These are phyloP conservation scores for Ricinus communis DNA, from an alignment of 345 rosid species.

Conservation along the genomic window DNA sequence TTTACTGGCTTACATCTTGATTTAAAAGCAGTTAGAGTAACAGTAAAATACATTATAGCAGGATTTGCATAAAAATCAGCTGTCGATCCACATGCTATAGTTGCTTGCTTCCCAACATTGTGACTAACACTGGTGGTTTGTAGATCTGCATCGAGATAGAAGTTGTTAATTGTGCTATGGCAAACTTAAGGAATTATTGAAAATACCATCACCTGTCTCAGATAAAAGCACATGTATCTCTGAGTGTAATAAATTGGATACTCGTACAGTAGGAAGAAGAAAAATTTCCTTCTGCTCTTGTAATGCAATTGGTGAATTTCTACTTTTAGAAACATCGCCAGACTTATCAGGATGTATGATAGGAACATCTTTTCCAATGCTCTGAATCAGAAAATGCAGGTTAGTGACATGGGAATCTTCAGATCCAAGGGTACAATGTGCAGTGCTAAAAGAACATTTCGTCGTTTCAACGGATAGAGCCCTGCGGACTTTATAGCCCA, in stretches of 20 bases:
- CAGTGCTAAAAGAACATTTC: constrained; percentile 66
- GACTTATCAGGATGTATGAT: constrained; percentile 56
- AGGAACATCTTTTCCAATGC: constrained; percentile 68
- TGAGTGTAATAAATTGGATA: constrained; percentile 65
- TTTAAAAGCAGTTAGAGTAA: constrained; percentile 57
- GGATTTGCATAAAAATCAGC: constrained; percentile 82
- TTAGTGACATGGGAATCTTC: constrained; percentile 39
- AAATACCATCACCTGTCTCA: constrained; percentile 59
- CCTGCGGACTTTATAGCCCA: constrained; percentile 71
- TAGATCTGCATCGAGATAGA: constrained; percentile 49
- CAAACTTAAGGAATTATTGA: constrained; percentile 12
- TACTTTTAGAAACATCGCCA: constrained; percentile 40
- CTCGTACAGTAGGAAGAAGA: constrained; percentile 82
- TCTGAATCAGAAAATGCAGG: constrained; percentile 84
- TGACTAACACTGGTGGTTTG: constrained; percentile 31
- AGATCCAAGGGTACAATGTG: constrained; percentile 59
- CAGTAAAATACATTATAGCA: constrained; percentile 56
- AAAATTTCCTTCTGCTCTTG: constrained; percentile 85
- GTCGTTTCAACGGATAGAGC: constrained; percentile 60
- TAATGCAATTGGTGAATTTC: constrained; percentile 52
- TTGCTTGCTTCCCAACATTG: constrained; percentile 71
- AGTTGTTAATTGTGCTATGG: constrained; percentile 19
- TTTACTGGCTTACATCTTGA: constrained; percentile 77
- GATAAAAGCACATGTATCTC: constrained; percentile 67
- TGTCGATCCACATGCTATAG: constrained; percentile 67